These are phyloP conservation scores for Aspergillus diversus DNA, from an alignment of 495 filamentous ascomycete genomes.

Conservation along the genomic window DNA sequence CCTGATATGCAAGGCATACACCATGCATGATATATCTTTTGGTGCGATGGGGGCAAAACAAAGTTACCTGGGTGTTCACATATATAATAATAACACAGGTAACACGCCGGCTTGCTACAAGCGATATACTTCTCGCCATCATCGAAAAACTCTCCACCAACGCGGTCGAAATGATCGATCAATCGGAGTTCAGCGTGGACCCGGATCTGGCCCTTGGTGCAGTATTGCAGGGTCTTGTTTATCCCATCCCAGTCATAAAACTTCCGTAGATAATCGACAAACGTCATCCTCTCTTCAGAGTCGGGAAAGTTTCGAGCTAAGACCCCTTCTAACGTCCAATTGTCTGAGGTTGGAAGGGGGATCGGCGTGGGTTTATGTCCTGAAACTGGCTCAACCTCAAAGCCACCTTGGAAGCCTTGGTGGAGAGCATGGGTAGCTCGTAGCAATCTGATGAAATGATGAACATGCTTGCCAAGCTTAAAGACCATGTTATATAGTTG, in stretches of 20 bases:
- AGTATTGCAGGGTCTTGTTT: not conserved
- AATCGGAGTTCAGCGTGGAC: not conserved
- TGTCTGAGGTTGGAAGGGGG: not conserved
- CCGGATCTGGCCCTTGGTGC: not conserved
- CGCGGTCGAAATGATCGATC: not conserved
- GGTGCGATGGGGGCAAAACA: not conserved
- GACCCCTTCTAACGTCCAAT: not conserved
- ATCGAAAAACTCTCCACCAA: not conserved
- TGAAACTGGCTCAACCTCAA: not conserved
- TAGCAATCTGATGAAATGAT: not conserved
- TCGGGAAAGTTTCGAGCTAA: not conserved
- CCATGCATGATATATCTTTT: slow-evolving; percentile 1
- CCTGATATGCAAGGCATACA: not conserved
- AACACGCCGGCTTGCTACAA: not conserved
- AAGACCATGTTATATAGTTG: not conserved
- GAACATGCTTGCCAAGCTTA: not conserved
- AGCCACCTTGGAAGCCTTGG: not conserved
- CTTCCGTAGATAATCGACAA: not conserved
- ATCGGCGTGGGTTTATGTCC: not conserved
- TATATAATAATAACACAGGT: not conserved
- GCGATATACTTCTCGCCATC: not conserved
- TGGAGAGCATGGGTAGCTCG: not conserved
- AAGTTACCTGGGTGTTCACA: not conserved
- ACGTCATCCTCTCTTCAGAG: not conserved
- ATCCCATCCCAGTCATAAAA: not conserved